Percentiles rank a stretch among this genome's conserved stretches.
These are phyloP conservation scores for Venturia carpophila DNA, from an alignment of 2,329 filamentous ascomycete species.

Conservation along the genomic window DNA sequence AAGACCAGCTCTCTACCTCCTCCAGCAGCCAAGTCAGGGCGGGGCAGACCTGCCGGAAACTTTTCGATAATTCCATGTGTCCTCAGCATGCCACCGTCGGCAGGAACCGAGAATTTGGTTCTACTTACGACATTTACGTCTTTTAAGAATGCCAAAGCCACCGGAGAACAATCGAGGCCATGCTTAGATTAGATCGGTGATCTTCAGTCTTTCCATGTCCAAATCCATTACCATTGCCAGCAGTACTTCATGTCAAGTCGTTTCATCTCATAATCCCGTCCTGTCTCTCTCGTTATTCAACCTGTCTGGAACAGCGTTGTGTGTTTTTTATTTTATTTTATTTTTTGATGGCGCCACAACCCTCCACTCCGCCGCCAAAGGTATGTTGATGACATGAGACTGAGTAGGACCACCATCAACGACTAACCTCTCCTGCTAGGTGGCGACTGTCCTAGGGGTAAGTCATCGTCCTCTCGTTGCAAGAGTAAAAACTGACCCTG, in stretches of 20 bases:
- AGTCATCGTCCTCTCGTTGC: not conserved
- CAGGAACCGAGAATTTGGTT: not conserved
- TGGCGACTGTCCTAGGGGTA: constrained; percentile 11
- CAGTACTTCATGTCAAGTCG: not conserved
- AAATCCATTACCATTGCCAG: not conserved
- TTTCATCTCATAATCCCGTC: not conserved
- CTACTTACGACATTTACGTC: not conserved
- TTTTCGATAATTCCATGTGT: constrained; percentile 6
- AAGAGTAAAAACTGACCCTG: not conserved
- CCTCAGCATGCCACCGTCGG: not conserved
- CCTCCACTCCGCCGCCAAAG: constrained; percentile 7
- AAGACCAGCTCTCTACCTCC: not conserved
- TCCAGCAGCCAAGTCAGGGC: not conserved
- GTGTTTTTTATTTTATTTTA: no score
- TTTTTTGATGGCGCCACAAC: constrained; percentile 11
- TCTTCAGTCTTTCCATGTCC: not conserved
- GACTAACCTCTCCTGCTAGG: not conserved
- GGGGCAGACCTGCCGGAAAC: not conserved
- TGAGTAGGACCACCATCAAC: not conserved
- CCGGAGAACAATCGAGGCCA: not conserved
- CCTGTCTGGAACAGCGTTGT: constrained; percentile 2
- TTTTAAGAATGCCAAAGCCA: constrained; percentile 7
- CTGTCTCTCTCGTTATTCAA: not conserved
- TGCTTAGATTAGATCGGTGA: not conserved
- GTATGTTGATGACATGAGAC: not conserved